A percentile compares a stretch with the other conserved stretches of the same genome.
phyloP scores from a whole-genome alignment of 2,329 filamentous ascomycete genomes.

The Endoconidiophora polonica region DNA sequence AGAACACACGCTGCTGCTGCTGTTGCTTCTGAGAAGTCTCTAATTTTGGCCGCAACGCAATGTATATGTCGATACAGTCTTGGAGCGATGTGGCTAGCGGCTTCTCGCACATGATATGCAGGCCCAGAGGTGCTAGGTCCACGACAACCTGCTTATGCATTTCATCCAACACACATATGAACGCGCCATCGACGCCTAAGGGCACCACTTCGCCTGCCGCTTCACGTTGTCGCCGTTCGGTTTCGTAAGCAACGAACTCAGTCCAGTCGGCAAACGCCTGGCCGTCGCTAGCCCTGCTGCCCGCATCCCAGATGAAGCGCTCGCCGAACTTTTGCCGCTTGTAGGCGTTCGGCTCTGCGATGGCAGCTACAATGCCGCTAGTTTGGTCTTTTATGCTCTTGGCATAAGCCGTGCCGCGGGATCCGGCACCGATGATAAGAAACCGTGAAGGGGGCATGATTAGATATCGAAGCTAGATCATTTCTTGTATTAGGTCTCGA shows the following conservation, averaged over 20 bases:
- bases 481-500: background rate
- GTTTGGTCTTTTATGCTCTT: slow-evolving; percentile 46
- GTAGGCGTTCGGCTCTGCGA: slow-evolving; percentile 66
- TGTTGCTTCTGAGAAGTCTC: slow-evolving; percentile 3
- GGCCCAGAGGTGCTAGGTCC: slow-evolving; percentile 47
- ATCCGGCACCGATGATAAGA: slow-evolving; percentile 69
- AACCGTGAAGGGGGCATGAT: slow-evolving; percentile 38
- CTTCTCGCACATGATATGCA: slow-evolving; percentile 93
- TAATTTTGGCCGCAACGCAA: slow-evolving; percentile 28
- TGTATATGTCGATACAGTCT: slow-evolving; percentile 64
- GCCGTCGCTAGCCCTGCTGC: slow-evolving; percentile 30
- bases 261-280: slow-evolving; percentile 60
- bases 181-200: slow-evolving; percentile 43
- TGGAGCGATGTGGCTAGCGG: slow-evolving; percentile 64
- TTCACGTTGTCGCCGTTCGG: slow-evolving; percentile 34
- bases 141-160: slow-evolving; percentile 70
- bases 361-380: slow-evolving; percentile 52
- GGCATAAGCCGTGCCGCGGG: slow-evolving; percentile 60
- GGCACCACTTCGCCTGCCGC: slow-evolving; percentile 30
- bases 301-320: slow-evolving; percentile 53
- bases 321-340: slow-evolving; percentile 57
- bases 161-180: slow-evolving; percentile 64
- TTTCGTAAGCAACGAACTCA: slow-evolving; percentile 61
- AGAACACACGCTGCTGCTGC: slow-evolving; percentile 43
- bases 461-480: too few species aligned